Conservation (phyloP, 192 early-diverging fungal genomes). For the Gigaspora rosea region DNA sequence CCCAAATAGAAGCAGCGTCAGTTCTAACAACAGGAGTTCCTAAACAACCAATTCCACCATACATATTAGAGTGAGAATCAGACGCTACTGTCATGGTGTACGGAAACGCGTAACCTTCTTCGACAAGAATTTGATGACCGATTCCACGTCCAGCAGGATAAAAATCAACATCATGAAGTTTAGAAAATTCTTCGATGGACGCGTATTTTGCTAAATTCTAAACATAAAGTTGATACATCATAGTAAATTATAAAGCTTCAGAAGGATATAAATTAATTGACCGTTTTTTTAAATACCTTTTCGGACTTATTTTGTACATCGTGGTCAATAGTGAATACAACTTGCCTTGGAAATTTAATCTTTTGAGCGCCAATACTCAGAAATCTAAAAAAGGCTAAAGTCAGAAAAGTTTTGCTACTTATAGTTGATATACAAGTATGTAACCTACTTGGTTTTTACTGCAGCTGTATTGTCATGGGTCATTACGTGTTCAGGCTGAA, state of each 20-base stretch:
- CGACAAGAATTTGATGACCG: slow-evolving; percentile 96
- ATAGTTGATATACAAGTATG: neutral
- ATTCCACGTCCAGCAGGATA: slow-evolving; percentile 97
- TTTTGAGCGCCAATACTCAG: slow-evolving; percentile 85
- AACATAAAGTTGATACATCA: slow-evolving; percentile 11
- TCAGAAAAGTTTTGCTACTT: neutral
- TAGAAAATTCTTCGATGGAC: slow-evolving; percentile 83
- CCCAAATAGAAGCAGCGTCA: slow-evolving; percentile 98
- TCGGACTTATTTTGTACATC: slow-evolving; percentile 97
- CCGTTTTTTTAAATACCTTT: slow-evolving; percentile 50
- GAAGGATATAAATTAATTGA: neutral
- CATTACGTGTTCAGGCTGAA: slow-evolving; percentile 89
- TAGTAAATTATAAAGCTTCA: neutral
- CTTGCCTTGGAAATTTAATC: slow-evolving; percentile 76
- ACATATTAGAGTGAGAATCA: slow-evolving; percentile 99
- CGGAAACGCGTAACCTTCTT: slow-evolving; percentile 97
- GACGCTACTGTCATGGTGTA: slow-evolving; percentile 92
- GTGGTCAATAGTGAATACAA: slow-evolving; percentile 97
- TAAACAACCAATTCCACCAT: slow-evolving; percentile 93
- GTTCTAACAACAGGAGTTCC: slow-evolving; percentile 98
- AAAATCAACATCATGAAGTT: slow-evolving; percentile 79
- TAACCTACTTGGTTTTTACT: slow-evolving; percentile 81
- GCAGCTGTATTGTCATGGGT: slow-evolving; percentile 98
- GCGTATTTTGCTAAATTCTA: slow-evolving; percentile 85
- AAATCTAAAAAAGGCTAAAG: slow-evolving; percentile 61